Conservation (phyloP, 768 basidiomycete species). For the Suillus cothurnatus region DNA sequence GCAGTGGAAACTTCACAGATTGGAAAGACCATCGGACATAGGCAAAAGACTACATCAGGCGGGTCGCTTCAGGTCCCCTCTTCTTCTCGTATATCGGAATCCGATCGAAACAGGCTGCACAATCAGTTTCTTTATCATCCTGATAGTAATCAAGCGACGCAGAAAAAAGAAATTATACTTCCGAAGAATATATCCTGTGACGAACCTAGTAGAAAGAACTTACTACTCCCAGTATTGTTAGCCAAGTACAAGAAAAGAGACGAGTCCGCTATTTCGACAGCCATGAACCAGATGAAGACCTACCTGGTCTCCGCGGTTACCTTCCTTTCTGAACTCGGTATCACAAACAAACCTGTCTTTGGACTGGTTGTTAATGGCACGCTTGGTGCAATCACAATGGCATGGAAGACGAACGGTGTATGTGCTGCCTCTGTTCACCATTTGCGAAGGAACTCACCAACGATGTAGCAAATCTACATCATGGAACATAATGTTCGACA, state of each 20-base stretch:
- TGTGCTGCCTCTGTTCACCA: no score
- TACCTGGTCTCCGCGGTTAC: no score
- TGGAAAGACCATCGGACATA: background rate
- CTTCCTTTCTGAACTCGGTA: no score
- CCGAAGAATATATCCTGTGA: no score
- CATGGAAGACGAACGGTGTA: no score
- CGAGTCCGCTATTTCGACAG: background rate
- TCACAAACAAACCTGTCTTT: no score
- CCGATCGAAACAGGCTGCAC: background rate
- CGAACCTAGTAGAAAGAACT: background rate
- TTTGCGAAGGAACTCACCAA: no score
- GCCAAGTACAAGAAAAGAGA: background rate
- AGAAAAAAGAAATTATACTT: background rate
- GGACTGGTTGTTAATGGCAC: no score
- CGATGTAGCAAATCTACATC: no score
- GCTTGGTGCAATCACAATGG: no score
- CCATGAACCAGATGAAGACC: background rate
- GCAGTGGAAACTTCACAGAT: background rate
- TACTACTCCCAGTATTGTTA: background rate
- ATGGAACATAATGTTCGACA: no score
- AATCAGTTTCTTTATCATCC: background rate
- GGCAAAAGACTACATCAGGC: background rate
- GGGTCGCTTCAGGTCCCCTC: background rate
- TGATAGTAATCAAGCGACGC: background rate
- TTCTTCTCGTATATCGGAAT: background rate